Evolutionary conservation across 208 protist genomes (phyloP).

Genomic region (Trypanosoma grayi): DNA sequence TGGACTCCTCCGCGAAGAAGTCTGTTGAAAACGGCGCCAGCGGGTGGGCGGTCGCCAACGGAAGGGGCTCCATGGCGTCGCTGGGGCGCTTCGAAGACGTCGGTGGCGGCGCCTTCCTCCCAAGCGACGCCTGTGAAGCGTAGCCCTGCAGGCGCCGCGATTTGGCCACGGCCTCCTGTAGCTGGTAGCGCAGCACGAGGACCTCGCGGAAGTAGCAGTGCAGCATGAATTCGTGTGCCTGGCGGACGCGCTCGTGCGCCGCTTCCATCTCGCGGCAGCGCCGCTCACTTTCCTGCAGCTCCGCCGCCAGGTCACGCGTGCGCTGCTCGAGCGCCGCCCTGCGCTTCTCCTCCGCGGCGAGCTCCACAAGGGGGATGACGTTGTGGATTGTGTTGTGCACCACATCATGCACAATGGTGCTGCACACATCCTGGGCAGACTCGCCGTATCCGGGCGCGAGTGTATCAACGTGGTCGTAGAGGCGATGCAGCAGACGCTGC

Average conservation of each 20-base stretch:
- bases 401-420: conserved; percentile 39
- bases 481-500: conserved; percentile 39
- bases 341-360: conserved; percentile 29
- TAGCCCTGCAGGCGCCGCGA: not conserved
- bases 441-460: conserved; percentile 39
- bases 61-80: no score
- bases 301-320: conserved; percentile 27
- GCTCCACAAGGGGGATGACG: conserved; percentile 48
- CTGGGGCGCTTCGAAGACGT: no score
- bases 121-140: no score
- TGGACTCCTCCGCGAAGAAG: no score
- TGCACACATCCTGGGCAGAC: conserved; percentile 53
- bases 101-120: no score
- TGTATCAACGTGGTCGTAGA: conserved; percentile 44
- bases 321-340: conserved; percentile 36
- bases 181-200: conserved; percentile 57
- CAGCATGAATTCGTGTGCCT: conserved; percentile 81
- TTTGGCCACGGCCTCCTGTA: conserved; percentile 12
- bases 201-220: conserved; percentile 84
- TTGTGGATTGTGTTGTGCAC: conserved; percentile 43
- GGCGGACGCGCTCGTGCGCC: conserved; percentile 32
- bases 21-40: no score
- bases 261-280: conserved; percentile 24
- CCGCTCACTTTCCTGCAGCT: conserved; percentile 20
- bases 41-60: no score